These are phyloP conservation scores for Yamadazyma sp. DNA, from an alignment of 805 yeast genomes.

Conservation along the genomic window DNA sequence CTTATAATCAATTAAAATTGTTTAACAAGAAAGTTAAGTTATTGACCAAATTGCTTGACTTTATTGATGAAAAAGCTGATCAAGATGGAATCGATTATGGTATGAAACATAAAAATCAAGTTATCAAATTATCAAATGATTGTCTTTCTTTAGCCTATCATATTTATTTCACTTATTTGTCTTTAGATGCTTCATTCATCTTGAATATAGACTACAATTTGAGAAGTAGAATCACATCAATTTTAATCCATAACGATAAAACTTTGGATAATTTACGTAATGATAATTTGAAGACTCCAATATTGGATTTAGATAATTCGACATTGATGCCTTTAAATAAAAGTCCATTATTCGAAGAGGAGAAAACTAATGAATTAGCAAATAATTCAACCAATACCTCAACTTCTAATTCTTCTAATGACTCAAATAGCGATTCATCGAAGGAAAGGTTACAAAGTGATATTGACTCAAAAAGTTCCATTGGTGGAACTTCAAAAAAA, in stretches of 20 bases:
- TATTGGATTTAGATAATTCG: no score
- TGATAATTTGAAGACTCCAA: constrained; percentile 12
- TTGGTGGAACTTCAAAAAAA: no score
- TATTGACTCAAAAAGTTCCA: no score
- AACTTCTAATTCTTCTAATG: no score
- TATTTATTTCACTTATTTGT: constrained; percentile 63
- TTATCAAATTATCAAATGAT: constrained; percentile 39
- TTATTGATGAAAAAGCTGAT: background rate
- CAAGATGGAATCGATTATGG: background rate
- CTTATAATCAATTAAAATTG: constrained; percentile 56
- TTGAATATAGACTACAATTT: constrained; percentile 62
- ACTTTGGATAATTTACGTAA: background rate
- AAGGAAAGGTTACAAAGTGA: no score
- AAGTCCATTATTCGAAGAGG: no score
- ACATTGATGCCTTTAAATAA: no score
- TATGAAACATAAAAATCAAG: constrained; percentile 3
- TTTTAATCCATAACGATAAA: constrained; percentile 14
- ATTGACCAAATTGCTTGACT: constrained; percentile 8
- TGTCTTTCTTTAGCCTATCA: constrained; percentile 61
- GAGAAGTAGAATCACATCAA: constrained; percentile 39
- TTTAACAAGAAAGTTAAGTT: constrained; percentile 45
- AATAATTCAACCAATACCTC: no score
- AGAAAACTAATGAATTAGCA: no score
- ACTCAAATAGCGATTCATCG: no score
- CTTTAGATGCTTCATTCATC: constrained; percentile 64